phyloP scores from a whole-genome alignment of 306 rosid genomes.

The Purshia tridentata region DNA sequence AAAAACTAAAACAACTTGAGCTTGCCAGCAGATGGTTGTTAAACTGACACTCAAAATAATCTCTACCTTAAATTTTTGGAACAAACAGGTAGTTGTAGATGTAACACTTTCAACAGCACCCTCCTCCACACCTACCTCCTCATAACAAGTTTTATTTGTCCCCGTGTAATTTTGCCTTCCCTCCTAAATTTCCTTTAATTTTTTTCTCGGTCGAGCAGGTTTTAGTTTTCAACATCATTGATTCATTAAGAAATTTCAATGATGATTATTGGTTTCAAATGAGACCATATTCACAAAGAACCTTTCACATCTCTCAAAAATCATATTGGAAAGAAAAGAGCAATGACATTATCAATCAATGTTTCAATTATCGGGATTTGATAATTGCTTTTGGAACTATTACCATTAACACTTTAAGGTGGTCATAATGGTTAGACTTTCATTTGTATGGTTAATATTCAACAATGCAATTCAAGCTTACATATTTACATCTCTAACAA shows the following conservation, averaged over 20 bases:
- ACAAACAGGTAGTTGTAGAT: neutral
- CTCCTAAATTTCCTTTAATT: neutral
- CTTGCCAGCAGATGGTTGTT: too few species aligned
- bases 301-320: constrained; percentile 19
- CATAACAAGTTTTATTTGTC: too few species aligned
- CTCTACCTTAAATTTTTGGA: neutral
- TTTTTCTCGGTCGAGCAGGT: neutral
- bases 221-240: neutral
- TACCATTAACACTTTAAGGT: neutral
- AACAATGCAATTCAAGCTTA: neutral
- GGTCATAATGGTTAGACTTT: constrained; percentile 3
- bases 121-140: neutral
- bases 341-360: neutral
- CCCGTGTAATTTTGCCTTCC: too few species aligned
- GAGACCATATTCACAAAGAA: neutral
- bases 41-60: too few species aligned
- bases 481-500: neutral
- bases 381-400: neutral
- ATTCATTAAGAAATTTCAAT: neutral
- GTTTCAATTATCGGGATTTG: constrained; percentile 14
- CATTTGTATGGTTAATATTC: neutral
- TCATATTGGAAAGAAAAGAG: neutral
- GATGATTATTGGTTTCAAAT: neutral
- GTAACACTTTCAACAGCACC: neutral
- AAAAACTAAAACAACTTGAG: too few species aligned